Base-by-base conservation (phyloP, 1,284 basidiomycete species). In the Cryptococcus depauperatus region DNA sequence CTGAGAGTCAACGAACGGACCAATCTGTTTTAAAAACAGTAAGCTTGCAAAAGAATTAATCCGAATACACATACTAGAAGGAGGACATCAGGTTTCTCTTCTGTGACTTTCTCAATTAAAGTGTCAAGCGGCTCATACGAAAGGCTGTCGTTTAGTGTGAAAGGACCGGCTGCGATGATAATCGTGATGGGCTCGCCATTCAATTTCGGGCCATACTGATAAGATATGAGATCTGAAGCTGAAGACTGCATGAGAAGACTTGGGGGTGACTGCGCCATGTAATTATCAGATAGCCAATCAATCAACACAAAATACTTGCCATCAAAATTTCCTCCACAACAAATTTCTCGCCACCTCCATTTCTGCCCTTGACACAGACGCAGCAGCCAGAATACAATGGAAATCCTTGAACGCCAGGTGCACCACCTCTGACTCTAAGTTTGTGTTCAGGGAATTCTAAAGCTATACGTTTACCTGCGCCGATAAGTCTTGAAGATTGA, bases 341-440 rank as follows among this genome's bases (percentile, higher is more conserved):
- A 64, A 96, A 98, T 66, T 80, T 81, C 2, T 80, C 82, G 4
- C 87, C 91, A 1, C 89, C 88, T 2, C 90, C 91, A 66, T 97
- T 97, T 59, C 79, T 79, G 0, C 95, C 95, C 55, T 81, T 84
- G n/a, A 96, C 65, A 3, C 84, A 87, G 0, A 85, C 83, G 37
- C 98, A 81, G 32, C 83, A 82, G 2, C 95, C 95, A 1, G 91
- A 89, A 62, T 92, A 98, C 26, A 98, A 64, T 0, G 85, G 82
- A 18, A 84, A 73, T 1, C 81, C 80, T n/a, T 78, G 79, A 19
- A 79, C 73, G 4, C 82, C 83, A 5, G 77, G 68, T 4, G 72
- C 70, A 0, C 78, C 79, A 18, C 82, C 82, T 37, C 81, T 77
- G 4, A 92, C 75, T 57, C 79, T 81, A 44, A 86, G 71, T 28